Percentiles rank a stretch among this genome's conserved stretches.
Conservation (phyloP, 768 basidiomycete genomes). For the Collybia sp. region DNA sequence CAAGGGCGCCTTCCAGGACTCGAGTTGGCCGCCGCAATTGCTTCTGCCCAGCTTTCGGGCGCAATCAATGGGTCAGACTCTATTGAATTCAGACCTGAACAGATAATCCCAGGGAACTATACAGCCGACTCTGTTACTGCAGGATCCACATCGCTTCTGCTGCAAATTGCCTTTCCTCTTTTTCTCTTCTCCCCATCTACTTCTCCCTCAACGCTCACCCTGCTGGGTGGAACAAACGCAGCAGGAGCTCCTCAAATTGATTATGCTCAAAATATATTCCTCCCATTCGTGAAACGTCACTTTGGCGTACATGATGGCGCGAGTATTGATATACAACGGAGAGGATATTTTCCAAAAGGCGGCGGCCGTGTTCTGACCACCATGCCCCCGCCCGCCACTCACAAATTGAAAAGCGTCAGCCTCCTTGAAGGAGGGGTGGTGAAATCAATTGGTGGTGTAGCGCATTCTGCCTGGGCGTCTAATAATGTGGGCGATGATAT, state of each 20-base stretch:
- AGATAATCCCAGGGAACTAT: conserved; percentile 36
- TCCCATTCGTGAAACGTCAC: conserved; percentile 63
- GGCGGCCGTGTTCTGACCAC: conserved; percentile 56
- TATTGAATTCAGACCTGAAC: conserved; percentile 54
- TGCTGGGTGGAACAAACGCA: conserved; percentile 74
- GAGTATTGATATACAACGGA: conserved; percentile 41
- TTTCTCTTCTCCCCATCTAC: conserved; percentile 47
- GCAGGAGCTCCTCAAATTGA: conserved; percentile 70
- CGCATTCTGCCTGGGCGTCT: conserved; percentile 69
- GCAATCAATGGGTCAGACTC: conserved; percentile 46
- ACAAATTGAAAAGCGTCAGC: conserved; percentile 33
- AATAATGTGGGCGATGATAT: conserved; percentile 48
- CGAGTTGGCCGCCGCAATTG: conserved; percentile 58
- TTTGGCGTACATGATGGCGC: conserved; percentile 39
- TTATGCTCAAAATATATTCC: conserved; percentile 58
- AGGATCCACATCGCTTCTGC: conserved; percentile 64
- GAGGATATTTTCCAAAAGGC: conserved; percentile 74
- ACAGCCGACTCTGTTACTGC: conserved; percentile 52
- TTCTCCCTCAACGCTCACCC: conserved; percentile 40
- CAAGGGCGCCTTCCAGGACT: conserved; percentile 39
- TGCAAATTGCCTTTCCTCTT: conserved; percentile 69
- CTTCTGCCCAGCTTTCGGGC: conserved; percentile 48
- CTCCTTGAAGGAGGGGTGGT: conserved; percentile 57
- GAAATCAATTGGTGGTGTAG: conserved; percentile 44
- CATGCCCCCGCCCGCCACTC: conserved; percentile 34